Conservation (phyloP, 2,329 filamentous ascomycete genomes). For the Colletotrichum melonis region DNA sequence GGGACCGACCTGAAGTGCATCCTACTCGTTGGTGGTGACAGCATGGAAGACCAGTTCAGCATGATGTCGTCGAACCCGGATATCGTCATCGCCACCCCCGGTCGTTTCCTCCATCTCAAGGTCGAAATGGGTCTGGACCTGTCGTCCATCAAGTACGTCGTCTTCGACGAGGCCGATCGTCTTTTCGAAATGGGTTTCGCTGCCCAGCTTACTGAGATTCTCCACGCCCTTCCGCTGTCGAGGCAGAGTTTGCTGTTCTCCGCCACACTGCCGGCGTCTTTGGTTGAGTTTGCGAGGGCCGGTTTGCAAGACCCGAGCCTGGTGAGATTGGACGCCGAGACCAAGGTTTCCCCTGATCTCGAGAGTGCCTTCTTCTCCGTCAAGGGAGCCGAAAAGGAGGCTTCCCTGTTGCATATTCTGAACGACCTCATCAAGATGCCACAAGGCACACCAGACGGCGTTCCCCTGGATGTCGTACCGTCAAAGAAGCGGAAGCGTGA, state of each 20-base stretch:
- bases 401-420: conserved; percentile 87
- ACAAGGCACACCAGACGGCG: conserved; percentile 67
- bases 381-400: conserved; percentile 94
- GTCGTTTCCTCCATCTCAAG: conserved; percentile 95
- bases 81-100: conserved; percentile 96
- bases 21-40: conserved; percentile 93
- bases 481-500: conserved; percentile 81
- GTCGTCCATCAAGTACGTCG: conserved; percentile 91
- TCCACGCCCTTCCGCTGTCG: conserved; percentile 84
- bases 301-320: conserved; percentile 93
- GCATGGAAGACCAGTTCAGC: conserved; percentile 92
- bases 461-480: conserved; percentile 55
- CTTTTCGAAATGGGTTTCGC: conserved; percentile 99
- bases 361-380: conserved; percentile 94
- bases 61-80: conserved; percentile 96
- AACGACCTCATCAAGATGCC: conserved; percentile 95
- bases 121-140: conserved; percentile 95
- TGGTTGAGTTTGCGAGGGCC: conserved; percentile 95
- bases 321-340: conserved; percentile 91
- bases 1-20: conserved; percentile 94
- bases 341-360: conserved; percentile 95
- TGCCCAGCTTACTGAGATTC: conserved; percentile 90
- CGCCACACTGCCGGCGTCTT: conserved; percentile 90
- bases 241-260: conserved; percentile 96
- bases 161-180: conserved; percentile 97